phyloP scores from a whole-genome alignment of 1,284 basidiomycete species.

The Peniophora sp. region DNA sequence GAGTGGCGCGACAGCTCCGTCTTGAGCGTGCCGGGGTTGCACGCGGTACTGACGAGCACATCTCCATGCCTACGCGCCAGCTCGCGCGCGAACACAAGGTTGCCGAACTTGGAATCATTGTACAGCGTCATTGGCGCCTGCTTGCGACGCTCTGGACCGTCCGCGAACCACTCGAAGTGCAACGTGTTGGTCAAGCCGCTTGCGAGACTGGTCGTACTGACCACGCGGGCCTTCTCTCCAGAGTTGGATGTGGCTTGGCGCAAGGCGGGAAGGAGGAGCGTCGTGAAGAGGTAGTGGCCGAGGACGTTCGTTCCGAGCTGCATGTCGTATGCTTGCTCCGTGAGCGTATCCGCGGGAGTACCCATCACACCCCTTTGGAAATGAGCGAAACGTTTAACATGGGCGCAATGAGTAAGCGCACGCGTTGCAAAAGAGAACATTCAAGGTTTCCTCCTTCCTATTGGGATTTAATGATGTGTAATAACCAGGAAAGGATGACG shows the following conservation, averaged over 20 bases:
- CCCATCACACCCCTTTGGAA: slow-evolving; percentile 47
- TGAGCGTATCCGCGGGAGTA: slow-evolving; percentile 33
- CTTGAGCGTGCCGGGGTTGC: slow-evolving; percentile 17
- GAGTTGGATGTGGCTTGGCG: slow-evolving; percentile 16
- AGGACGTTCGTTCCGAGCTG: slow-evolving; percentile 58
- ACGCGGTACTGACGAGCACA: slow-evolving; percentile 9
- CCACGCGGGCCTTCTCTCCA: slow-evolving; percentile 30
- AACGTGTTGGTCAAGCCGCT: slow-evolving; percentile 18
- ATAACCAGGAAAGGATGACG: neutral
- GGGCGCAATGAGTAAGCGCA: slow-evolving; percentile 12
- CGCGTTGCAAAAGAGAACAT: slow-evolving; percentile 30
- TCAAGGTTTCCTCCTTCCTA: slow-evolving; percentile 26
- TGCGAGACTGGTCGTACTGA: slow-evolving; percentile 30
- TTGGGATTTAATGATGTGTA: neutral
- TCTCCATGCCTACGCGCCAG: slow-evolving; percentile 16
- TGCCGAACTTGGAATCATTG: slow-evolving; percentile 36
- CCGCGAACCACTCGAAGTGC: slow-evolving; percentile 21
- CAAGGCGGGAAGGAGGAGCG: slow-evolving; percentile 35
- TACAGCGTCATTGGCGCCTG: slow-evolving; percentile 24
- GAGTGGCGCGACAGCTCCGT: slow-evolving; percentile 15
- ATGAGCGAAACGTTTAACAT: neutral
- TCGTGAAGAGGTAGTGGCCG: slow-evolving; percentile 42
- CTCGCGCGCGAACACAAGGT: slow-evolving; percentile 28
- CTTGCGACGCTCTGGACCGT: slow-evolving; percentile 18
- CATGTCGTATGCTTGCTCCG: slow-evolving; percentile 49